Conservation (phyloP, 176 grass and related monocot genomes). For the Lolium rigidum region DNA sequence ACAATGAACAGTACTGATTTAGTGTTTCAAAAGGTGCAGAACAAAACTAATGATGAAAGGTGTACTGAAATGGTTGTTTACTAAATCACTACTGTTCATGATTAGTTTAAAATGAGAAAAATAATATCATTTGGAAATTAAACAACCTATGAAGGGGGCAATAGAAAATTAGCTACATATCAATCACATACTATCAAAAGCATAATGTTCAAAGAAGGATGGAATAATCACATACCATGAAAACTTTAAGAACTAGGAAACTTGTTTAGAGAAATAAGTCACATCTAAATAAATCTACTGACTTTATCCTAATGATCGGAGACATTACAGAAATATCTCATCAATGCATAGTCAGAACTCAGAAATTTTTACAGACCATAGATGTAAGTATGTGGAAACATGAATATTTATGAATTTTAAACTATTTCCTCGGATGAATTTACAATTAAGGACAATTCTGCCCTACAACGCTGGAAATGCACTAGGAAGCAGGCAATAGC, state of each 20-base stretch:
- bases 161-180: slow-evolving; percentile 5
- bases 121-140: not conserved
- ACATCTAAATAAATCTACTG: not conserved
- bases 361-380: not conserved
- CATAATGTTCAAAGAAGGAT: slow-evolving; percentile 5
- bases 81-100: too few relatives aligned
- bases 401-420: slow-evolving; percentile 21
- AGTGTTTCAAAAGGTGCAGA: slow-evolving; percentile 15
- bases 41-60: not conserved
- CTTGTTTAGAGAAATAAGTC: slow-evolving; percentile 1
- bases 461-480: not conserved
- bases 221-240: not conserved
- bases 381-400: not conserved
- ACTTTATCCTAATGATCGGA: slow-evolving; percentile 6
- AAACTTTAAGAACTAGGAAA: not conserved
- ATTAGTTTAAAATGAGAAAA: slow-evolving; percentile 16
- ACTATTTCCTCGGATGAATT: not conserved
- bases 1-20: not conserved
- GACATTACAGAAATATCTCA: slow-evolving; percentile 7
- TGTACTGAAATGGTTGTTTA: slow-evolving; percentile 19
- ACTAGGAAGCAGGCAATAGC: not conserved
- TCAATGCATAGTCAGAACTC: not conserved
- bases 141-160: not conserved
- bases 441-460: not conserved
- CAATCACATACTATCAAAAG: slow-evolving; percentile 28